A percentile compares a stretch with the other conserved stretches of the same genome.
Conservation (phyloP, 2,329 filamentous ascomycete species). For the Neonectria ditissima region DNA sequence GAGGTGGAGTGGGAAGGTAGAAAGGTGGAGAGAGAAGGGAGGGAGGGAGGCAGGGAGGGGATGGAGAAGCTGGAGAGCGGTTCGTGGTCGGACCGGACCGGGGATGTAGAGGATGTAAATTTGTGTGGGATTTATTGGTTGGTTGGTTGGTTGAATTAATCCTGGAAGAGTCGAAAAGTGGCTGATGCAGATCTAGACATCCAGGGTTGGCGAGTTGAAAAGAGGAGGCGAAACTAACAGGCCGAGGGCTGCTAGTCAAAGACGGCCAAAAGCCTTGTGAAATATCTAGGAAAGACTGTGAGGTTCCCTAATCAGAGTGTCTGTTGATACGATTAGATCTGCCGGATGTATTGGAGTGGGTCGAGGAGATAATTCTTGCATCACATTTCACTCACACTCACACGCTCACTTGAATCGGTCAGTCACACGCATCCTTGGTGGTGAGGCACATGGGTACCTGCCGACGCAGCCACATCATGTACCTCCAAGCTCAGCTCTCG, state of each 20-base stretch:
- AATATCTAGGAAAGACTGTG: slow-evolving; percentile 14
- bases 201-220: slow-evolving; percentile 1
- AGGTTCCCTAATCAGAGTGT: not conserved
- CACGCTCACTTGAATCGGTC: slow-evolving; percentile 7
- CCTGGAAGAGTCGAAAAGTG: slow-evolving; percentile 8
- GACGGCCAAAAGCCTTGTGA: slow-evolving; percentile 18
- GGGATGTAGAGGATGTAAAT: slow-evolving; percentile 10
- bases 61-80: slow-evolving; percentile 17
- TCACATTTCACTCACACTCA: not conserved
- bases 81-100: slow-evolving; percentile 23
- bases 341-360: not conserved
- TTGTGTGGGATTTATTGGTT: slow-evolving; percentile 12
- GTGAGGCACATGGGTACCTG: slow-evolving; percentile 27
- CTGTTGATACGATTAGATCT: not conserved
- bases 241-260: slow-evolving; percentile 28
- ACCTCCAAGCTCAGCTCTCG: slow-evolving; percentile 5
- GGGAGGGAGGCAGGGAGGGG: too few relatives aligned
- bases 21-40: slow-evolving; percentile 10
- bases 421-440: slow-evolving; percentile 11
- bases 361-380: slow-evolving; percentile 9
- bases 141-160: not conserved
- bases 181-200: slow-evolving; percentile 13
- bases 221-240: slow-evolving; percentile 21
- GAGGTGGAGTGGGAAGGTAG: slow-evolving; percentile 23
- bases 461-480: slow-evolving; percentile 33